These are phyloP conservation scores for Diaporthe batatas DNA, from an alignment of 2,329 filamentous ascomycete species.

Conservation along the genomic window DNA sequence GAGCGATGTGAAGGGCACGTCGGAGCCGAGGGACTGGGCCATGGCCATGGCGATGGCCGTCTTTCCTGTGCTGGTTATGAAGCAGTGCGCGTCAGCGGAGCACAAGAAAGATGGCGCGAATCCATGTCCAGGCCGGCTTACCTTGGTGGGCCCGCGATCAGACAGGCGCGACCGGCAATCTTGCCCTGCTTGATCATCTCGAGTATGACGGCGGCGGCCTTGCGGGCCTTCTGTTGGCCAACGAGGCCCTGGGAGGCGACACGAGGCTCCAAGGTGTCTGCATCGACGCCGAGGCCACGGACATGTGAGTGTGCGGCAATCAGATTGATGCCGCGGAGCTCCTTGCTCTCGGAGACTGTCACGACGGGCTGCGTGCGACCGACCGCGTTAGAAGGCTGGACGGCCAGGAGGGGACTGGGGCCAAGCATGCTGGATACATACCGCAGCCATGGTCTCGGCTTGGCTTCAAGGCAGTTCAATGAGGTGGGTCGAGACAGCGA, in stretches of 20 bases:
- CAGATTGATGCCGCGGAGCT: constrained; percentile 95
- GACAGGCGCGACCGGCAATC: constrained; percentile 93
- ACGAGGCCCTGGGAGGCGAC: constrained; percentile 91
- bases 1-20: constrained; percentile 96
- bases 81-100: constrained; percentile 17
- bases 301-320: constrained; percentile 99
- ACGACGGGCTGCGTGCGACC: constrained; percentile 63
- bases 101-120: not conserved
- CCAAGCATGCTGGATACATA: constrained; percentile 36
- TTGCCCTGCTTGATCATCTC: constrained; percentile 99
- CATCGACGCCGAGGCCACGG: constrained; percentile 92
- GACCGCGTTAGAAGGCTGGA: constrained; percentile 10
- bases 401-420: constrained; percentile 16
- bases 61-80: constrained; percentile 83
- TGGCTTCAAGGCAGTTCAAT: constrained; percentile 30
- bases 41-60: constrained; percentile 99
- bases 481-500: constrained; percentile 29
- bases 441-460: constrained; percentile 41
- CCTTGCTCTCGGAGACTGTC: constrained; percentile 94
- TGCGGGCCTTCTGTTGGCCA: constrained; percentile 95
- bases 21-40: constrained; percentile 93
- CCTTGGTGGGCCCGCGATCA: constrained; percentile 95
- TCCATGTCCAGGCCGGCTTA: constrained; percentile 50
- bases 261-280: constrained; percentile 89
- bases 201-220: constrained; percentile 94